These are phyloP conservation scores for Diospyros lotus DNA, from an alignment of 148 eudicot species.

Conservation along the genomic window DNA sequence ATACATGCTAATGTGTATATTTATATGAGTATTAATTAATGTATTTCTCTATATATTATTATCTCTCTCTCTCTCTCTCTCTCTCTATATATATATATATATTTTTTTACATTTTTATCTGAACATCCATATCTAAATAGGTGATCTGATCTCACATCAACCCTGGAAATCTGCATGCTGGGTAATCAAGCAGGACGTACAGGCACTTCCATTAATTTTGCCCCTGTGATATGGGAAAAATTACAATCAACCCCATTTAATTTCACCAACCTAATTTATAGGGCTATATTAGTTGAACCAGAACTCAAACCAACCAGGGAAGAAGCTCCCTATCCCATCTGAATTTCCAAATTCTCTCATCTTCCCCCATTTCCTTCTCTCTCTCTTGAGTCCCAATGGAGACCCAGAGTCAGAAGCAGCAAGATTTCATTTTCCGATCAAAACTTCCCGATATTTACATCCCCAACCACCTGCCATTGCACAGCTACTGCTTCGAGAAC, in stretches of 20 bases:
- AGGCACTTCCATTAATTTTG: not conserved
- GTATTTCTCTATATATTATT: too few relatives aligned
- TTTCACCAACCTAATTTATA: conserved; percentile 4
- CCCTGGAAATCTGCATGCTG: too few relatives aligned
- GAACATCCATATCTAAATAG: too few relatives aligned
- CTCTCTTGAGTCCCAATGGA: conserved; percentile 16
- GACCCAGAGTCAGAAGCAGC: conserved; percentile 7
- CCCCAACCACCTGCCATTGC: conserved; percentile 48
- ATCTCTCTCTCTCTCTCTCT: too few relatives aligned
- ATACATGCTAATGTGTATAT: too few relatives aligned
- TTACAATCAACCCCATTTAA: conserved; percentile 5
- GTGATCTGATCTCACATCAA: too few relatives aligned
- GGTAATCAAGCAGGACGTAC: too few relatives aligned
- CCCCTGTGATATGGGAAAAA: not conserved
- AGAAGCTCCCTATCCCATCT: conserved; percentile 1
- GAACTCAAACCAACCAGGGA: conserved; percentile 13
- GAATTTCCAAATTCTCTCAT: too few relatives aligned
- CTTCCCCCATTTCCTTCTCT: not conserved
- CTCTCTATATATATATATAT: too few relatives aligned
- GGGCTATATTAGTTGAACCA: conserved; percentile 10
- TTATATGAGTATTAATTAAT: too few relatives aligned
- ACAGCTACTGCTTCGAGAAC: conserved; percentile 44
- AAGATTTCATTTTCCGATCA: conserved; percentile 44
- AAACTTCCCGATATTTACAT: conserved; percentile 50
- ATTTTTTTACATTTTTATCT: too few relatives aligned